phyloP scores from a whole-genome alignment of 2,329 filamentous ascomycete genomes.

The Myriangium duriaei region DNA sequence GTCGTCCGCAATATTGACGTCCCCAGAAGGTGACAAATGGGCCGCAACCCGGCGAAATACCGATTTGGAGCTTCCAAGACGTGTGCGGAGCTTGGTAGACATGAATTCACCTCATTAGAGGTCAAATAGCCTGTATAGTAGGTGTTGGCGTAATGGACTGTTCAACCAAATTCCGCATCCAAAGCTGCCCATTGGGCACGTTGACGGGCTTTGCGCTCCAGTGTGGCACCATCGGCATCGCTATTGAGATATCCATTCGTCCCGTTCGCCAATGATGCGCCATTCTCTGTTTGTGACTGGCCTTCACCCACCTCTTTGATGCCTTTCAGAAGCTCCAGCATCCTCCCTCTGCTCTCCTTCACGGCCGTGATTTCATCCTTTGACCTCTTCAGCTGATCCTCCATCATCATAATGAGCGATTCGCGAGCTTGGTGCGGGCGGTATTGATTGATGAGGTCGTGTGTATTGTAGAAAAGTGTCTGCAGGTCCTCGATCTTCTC shows the following conservation, averaged over 20 bases:
- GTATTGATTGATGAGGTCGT: slow-evolving; percentile 89
- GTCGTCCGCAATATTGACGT: too few relatives aligned
- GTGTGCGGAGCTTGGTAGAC: too few relatives aligned
- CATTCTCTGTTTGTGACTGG: not conserved
- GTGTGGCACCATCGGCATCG: not conserved
- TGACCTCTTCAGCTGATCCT: slow-evolving; percentile 63
- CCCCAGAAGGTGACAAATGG: too few relatives aligned
- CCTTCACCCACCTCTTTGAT: slow-evolving; percentile 27
- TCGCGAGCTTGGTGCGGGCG: slow-evolving; percentile 85
- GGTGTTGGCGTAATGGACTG: too few relatives aligned
- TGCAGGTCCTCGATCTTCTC: slow-evolving; percentile 67
- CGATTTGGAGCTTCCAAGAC: too few relatives aligned
- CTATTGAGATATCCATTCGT: not conserved
- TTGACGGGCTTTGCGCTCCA: slow-evolving; percentile 7
- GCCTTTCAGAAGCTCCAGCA: slow-evolving; percentile 50
- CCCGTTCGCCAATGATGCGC: not conserved
- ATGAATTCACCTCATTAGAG: too few relatives aligned
- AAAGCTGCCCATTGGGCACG: slow-evolving; percentile 13
- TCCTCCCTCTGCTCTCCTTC: slow-evolving; percentile 55
- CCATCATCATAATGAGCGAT: slow-evolving; percentile 76
- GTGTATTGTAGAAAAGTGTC: slow-evolving; percentile 78
- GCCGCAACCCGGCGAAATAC: too few relatives aligned
- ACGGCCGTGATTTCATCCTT: slow-evolving; percentile 61
- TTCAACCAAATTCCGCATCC: slow-evolving; percentile 10
- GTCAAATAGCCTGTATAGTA: too few relatives aligned